phyloP scores from a whole-genome alignment of 768 basidiomycete genomes.

The Amanita polypyramis region DNA sequence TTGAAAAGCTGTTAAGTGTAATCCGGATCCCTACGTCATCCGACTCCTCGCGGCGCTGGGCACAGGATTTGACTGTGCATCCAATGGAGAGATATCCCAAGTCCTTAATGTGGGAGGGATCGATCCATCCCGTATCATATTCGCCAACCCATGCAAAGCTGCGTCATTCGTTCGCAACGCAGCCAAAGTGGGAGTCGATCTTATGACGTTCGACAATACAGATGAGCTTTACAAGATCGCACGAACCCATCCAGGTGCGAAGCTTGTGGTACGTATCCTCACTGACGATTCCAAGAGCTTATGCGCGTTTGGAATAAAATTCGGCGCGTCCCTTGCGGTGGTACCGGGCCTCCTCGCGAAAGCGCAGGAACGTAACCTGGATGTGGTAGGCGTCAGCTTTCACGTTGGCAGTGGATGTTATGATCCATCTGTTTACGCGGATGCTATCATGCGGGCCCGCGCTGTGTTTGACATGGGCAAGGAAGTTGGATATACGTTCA shows the following conservation, averaged over 20 bases:
- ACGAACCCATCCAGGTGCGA: conserved; percentile 67
- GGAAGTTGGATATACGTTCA: conserved; percentile 73
- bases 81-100: conserved; percentile 81
- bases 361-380: conserved; percentile 67
- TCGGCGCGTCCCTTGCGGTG: conserved; percentile 78
- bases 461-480: conserved; percentile 81
- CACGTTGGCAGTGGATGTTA: conserved; percentile 98
- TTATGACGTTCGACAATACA: conserved; percentile 97
- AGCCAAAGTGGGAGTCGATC: conserved; percentile 66
- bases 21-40: conserved; percentile 87
- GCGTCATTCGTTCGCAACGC: conserved; percentile 86
- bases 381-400: conserved; percentile 94
- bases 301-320: conserved; percentile 91
- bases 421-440: conserved; percentile 81
- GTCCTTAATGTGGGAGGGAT: conserved; percentile 70
- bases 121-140: conserved; percentile 78
- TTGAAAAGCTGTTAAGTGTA: conserved; percentile 84
- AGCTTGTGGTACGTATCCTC: conserved; percentile 87
- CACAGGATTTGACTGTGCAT: conserved; percentile 95
- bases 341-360: conserved; percentile 74
- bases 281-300: conserved; percentile 97
- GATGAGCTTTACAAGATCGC: conserved; percentile 95
- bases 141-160: conserved; percentile 98
- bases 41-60: conserved; percentile 8
- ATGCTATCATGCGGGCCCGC: conserved; percentile 78